Percentiles rank a stretch among this genome's conserved stretches.
These are phyloP conservation scores for Aspergillus sclerotiicarbonarius DNA, from an alignment of 495 filamentous ascomycete genomes.

Conservation along the genomic window DNA sequence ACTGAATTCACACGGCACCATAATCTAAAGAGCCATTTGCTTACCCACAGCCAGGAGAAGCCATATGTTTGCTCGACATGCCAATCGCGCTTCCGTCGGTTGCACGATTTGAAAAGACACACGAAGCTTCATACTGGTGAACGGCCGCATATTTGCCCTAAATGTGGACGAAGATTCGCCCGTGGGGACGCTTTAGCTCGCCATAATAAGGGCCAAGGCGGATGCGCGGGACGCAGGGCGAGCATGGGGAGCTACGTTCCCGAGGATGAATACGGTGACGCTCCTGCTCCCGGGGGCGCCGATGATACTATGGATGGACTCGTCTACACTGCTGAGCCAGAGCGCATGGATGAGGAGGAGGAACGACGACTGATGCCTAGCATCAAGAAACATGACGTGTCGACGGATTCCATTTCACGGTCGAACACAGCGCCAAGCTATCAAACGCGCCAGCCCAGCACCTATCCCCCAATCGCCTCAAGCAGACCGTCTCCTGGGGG, in stretches of 20 bases:
- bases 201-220: constrained; percentile 93
- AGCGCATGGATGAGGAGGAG: constrained; percentile 66
- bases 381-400: constrained; percentile 66
- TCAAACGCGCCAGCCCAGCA: constrained; percentile 62
- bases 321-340: constrained; percentile 56
- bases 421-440: constrained; percentile 51
- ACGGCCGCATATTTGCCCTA: constrained; percentile 88
- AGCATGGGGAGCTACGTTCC: constrained; percentile 83
- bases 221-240: constrained; percentile 84
- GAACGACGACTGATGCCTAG: constrained; percentile 60
- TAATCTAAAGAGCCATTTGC: constrained; percentile 97
- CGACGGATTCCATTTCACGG: constrained; percentile 35
- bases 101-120: constrained; percentile 96
- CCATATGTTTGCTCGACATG: constrained; percentile 90
- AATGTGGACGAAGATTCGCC: constrained; percentile 91
- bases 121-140: constrained; percentile 96
- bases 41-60: constrained; percentile 98
- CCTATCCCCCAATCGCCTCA: constrained; percentile 71
- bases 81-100: constrained; percentile 80
- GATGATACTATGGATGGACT: constrained; percentile 79
- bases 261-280: constrained; percentile 71
- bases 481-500: constrained; percentile 47
- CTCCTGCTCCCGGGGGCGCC: constrained; percentile 38
- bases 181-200: constrained; percentile 91
- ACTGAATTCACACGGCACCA: constrained; percentile 98